Conservation (phyloP, 768 basidiomycete genomes). For the Phaeolepiota aurea region DNA sequence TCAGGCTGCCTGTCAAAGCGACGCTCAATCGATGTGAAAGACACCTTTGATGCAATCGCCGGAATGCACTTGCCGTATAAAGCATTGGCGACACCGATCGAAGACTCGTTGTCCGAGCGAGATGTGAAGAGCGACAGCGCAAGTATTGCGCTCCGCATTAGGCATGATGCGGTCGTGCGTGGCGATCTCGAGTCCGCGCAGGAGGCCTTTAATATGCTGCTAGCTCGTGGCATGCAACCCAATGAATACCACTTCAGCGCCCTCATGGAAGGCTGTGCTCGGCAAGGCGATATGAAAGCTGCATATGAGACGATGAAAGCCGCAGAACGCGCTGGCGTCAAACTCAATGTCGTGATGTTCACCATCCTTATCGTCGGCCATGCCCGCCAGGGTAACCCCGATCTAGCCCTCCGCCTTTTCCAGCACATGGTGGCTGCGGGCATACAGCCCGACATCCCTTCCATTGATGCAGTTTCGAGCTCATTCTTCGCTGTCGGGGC, state of each 20-base stretch:
- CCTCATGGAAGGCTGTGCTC: slow-evolving; percentile 68
- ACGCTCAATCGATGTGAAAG: slow-evolving; percentile 11
- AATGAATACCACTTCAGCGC: slow-evolving; percentile 67
- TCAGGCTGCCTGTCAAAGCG: no score
- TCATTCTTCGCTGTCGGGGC: slow-evolving; percentile 56
- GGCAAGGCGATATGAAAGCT: slow-evolving; percentile 46
- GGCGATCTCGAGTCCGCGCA: slow-evolving; percentile 43
- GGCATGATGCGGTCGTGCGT: slow-evolving; percentile 47
- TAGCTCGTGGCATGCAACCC: slow-evolving; percentile 62
- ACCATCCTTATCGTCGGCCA: slow-evolving; percentile 72
- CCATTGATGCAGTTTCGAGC: slow-evolving; percentile 63
- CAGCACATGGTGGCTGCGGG: slow-evolving; percentile 53
- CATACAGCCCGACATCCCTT: slow-evolving; percentile 60
- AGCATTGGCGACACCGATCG: slow-evolving; percentile 27
- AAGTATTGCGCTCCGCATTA: slow-evolving; percentile 54
- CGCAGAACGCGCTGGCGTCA: slow-evolving; percentile 39
- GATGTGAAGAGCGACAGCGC: slow-evolving; percentile 46
- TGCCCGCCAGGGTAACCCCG: slow-evolving; percentile 50
- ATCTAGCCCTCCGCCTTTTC: slow-evolving; percentile 45
- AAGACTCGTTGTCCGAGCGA: slow-evolving; percentile 38
- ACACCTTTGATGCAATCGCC: slow-evolving; percentile 40
- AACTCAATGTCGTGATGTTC: slow-evolving; percentile 60
- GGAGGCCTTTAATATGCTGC: slow-evolving; percentile 47
- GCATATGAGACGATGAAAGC: slow-evolving; percentile 50
- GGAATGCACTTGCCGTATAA: slow-evolving; percentile 30